Evolutionary conservation across 2,329 filamentous ascomycete species (phyloP).

Genomic region (Stenocarpella maydis): DNA sequence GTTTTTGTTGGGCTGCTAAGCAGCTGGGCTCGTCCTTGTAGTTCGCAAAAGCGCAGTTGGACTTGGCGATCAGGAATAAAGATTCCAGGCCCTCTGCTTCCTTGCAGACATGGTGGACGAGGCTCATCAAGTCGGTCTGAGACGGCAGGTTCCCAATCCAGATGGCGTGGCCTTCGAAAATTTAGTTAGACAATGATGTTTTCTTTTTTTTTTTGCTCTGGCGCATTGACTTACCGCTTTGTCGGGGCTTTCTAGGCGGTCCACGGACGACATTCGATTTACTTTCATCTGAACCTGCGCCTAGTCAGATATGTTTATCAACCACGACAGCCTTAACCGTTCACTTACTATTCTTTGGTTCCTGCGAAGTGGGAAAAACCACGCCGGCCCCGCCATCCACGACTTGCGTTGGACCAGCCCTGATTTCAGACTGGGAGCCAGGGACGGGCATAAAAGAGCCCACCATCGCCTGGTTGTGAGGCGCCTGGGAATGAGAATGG

Average conservation of each 20-base stretch:
- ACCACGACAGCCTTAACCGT: background rate
- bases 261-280: slow-evolving; percentile 58
- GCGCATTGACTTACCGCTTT: slow-evolving; percentile 63
- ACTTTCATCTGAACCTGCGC: slow-evolving; percentile 39
- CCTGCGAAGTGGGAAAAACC: slow-evolving; percentile 24
- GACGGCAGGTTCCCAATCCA: slow-evolving; percentile 96
- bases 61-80: slow-evolving; percentile 93
- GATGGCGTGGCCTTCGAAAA: slow-evolving; percentile 76
- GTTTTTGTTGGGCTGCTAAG: slow-evolving; percentile 77
- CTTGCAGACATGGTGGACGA: slow-evolving; percentile 91
- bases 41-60: slow-evolving; percentile 97
- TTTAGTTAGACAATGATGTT: background rate
- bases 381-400: slow-evolving; percentile 29
- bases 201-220: background rate
- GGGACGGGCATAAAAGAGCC: slow-evolving; percentile 47
- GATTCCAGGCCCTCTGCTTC: slow-evolving; percentile 84
- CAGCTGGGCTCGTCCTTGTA: slow-evolving; percentile 85
- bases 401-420: slow-evolving; percentile 36
- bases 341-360: slow-evolving; percentile 35
- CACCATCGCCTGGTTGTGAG: slow-evolving; percentile 46
- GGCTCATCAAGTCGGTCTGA: slow-evolving; percentile 78
- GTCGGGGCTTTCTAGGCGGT: slow-evolving; percentile 64
- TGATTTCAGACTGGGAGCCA: slow-evolving; percentile 40
- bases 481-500: slow-evolving; percentile 42
- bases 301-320: slow-evolving; percentile 11